Evolutionary conservation across 345 rosid species (phyloP), one percentile per base, ranked within the genome.

Genomic region (Bruguiera parviflora): DNA sequence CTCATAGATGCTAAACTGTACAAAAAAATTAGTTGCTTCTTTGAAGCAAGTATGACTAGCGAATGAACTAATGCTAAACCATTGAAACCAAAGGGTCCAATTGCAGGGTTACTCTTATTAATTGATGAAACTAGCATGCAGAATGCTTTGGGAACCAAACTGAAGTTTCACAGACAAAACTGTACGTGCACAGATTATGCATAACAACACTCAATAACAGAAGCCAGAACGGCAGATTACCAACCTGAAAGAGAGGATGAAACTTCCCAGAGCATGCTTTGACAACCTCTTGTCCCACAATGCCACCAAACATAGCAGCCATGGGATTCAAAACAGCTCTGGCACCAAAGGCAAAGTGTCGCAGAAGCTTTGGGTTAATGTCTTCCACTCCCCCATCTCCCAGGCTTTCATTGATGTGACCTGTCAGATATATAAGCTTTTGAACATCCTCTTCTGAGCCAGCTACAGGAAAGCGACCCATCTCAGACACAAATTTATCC

Each of bases 241-340:
- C 32, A 35, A 90, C 99, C 98, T 95, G 99, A 73, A 78, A 87
- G 57, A 95, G 91, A 24, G 99, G 99, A 79, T 95, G 99, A 58
- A 95, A 95, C 79, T 95, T 95, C 67, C 96, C 97, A 69, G 99
- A 90, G 83, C 99, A 95, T 59, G 99, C 99, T 80, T 95, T 95
- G 51, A 95, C 91, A 87, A 92, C 91, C 72, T 95, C 99, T 78
- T 95, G 99, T 59, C 98, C 99, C 63, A 95, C 98, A 69, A 95
- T 82, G 53, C 99, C 99, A 62, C 99, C 99, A 78, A 95, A 95
- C 96, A 95, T 92, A 56, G 99, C 99, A 73, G 98, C 99, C 98
- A 95, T 95, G 51, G 99, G 99, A 82, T 95, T 95, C 52, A 95
- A 75, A 55, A 95, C 94, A 62, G 99, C 99, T 86, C 87, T 86